Evolutionary conservation across 2,329 filamentous ascomycete species (phyloP), one percentile per base, ranked within the genome.

Genomic region (Dissoconium aciculare): DNA sequence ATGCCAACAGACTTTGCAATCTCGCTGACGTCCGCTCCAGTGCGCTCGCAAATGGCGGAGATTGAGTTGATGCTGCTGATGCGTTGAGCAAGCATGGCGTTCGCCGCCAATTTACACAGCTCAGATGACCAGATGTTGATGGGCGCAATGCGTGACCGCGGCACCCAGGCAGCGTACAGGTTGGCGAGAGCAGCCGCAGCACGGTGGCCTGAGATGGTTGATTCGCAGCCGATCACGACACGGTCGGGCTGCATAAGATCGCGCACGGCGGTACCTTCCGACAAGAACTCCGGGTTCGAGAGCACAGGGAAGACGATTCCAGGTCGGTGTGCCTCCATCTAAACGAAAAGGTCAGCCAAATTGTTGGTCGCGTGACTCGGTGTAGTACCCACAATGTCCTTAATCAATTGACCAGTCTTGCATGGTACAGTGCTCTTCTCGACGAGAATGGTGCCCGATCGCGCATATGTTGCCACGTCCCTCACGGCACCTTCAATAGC

Each of bases 351-450:
- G 24, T 30, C n/a, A 31, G 25, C 12, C 15, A 5, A 9, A 15
- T n/a, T 9, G 15, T 15, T 17, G 11, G 11, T 5, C 27, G 17
- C n/a, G 27, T 19, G 26, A 9, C 12, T 14, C 32, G 9, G 9
- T 9, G 19, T 17, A 60, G 55, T 11, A 32, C 38, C 11, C 30
- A 80, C 72, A 41, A 72, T 79, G 41, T 75, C 66, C 42, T 68
- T 65, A 17, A 83, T 71, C 12, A 74, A 64, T 43, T 80, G 66
- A 2, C 77, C 75, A 4, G 78, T 83, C 38, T 74, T 64, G 51
- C 76, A 81, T 2, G 79, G 79, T 16, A 85, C 79, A 0, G 79
- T 85, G 36, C 74, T 79, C 60, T 85, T 85, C 58, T 84, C 78
- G 14, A 85, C 79, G 29, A 85, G 69, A 28, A 84, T 79, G 26